phyloP scores from a whole-genome alignment of 192 early-diverging fungal genomes.

The Mortierella hygrophila region DNA sequence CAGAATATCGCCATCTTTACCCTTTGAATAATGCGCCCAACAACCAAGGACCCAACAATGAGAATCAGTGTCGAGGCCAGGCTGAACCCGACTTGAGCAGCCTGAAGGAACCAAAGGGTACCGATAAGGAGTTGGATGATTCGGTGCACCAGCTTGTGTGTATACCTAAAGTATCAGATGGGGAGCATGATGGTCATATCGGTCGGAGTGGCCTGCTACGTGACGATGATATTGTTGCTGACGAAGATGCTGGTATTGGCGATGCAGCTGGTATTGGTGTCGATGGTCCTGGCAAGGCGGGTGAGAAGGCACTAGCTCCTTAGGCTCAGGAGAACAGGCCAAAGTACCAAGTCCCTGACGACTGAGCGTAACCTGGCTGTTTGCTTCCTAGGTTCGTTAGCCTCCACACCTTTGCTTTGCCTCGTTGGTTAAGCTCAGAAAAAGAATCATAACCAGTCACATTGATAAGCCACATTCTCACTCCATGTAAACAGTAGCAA shows the following conservation, averaged over 20 bases:
- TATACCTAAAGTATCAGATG: not conserved
- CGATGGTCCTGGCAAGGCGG: not conserved
- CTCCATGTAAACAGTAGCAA: constrained; percentile 5
- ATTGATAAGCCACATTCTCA: not conserved
- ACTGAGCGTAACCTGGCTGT: not conserved
- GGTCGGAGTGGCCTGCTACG: not conserved
- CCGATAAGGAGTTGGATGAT: too few species aligned
- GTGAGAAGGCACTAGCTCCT: not conserved
- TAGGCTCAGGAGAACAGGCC: not conserved
- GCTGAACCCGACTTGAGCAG: too few species aligned
- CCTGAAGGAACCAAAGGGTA: too few species aligned
- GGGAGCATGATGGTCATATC: not conserved
- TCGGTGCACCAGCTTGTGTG: too few species aligned
- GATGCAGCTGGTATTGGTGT: not conserved
- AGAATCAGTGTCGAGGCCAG: too few species aligned
- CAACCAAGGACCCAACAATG: too few species aligned
- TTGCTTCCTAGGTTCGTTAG: too few species aligned
- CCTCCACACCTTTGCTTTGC: not conserved
- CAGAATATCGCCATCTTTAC: too few species aligned
- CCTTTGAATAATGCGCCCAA: too few species aligned
- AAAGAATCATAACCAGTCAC: constrained; percentile 11
- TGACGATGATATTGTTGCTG: not conserved
- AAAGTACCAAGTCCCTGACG: not conserved
- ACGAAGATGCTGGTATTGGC: not conserved
- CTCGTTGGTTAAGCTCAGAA: not conserved